Conservation (phyloP, 805 yeast species). For the Hanseniaspora hatyaiensis region DNA sequence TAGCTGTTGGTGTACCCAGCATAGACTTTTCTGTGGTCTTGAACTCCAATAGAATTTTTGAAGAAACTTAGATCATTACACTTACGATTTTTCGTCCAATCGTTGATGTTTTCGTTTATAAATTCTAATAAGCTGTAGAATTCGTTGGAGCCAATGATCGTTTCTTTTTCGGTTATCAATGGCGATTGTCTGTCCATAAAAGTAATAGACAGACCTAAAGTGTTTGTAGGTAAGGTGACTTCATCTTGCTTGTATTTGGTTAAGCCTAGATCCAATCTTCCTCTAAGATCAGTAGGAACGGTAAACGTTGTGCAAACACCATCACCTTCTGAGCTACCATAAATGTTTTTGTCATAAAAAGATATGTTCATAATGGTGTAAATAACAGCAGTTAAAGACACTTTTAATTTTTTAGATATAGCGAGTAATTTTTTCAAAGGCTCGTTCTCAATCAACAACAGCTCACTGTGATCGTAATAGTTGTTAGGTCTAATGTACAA, state of each 20-base stretch:
- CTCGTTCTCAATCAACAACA: neutral
- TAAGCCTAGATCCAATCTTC: neutral
- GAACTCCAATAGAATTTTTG: neutral
- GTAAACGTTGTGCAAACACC: neutral
- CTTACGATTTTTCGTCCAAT: neutral
- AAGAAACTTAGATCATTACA: neutral
- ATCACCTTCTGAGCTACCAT: too few relatives aligned
- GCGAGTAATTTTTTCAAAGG: neutral
- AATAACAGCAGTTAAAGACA: neutral
- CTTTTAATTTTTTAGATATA: neutral
- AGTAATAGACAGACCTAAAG: slow-evolving; percentile 3
- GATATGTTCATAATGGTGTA: neutral
- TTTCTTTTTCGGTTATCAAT: neutral
- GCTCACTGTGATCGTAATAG: neutral
- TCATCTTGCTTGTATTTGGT: neutral
- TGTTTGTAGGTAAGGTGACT: neutral
- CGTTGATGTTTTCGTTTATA: neutral
- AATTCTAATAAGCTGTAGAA: neutral
- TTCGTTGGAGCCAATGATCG: neutral
- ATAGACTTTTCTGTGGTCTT: neutral
- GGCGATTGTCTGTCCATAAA: neutral
- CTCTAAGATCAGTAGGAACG: slow-evolving; percentile 11
- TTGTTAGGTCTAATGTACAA: neutral
- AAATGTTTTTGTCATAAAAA: neutral
- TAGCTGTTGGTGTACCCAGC: neutral